phyloP scores from a whole-genome alignment of 2,329 filamentous ascomycete genomes.

The Alternaria ethzedia region DNA sequence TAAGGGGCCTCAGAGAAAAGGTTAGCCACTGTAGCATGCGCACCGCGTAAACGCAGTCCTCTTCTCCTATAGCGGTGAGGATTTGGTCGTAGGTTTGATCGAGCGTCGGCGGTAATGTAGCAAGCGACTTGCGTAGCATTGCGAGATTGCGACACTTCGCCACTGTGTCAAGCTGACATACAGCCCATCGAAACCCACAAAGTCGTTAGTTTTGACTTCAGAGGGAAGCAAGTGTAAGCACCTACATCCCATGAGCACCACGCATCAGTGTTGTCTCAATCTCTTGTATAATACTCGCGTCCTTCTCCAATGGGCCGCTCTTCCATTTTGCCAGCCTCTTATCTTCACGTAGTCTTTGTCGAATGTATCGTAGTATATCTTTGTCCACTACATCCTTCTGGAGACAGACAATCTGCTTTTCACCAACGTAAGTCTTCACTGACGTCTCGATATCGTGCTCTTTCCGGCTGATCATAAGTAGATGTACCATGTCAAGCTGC shows the following conservation, averaged over 20 bases:
- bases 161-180: constrained; percentile 32
- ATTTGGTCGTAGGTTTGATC: constrained; percentile 41
- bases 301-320: too few relatives aligned
- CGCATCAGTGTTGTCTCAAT: constrained; percentile 39
- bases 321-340: constrained; percentile 32
- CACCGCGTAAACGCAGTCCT: constrained; percentile 21
- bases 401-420: too few relatives aligned
- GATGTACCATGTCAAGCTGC: constrained; percentile 29
- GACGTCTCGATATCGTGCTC: constrained; percentile 37
- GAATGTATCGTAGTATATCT: constrained; percentile 38
- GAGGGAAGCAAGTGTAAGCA: too few relatives aligned
- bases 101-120: constrained; percentile 28
- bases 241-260: constrained; percentile 35
- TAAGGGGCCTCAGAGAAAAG: constrained; percentile 29
- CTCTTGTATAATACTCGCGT: too few relatives aligned
- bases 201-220: too few relatives aligned
- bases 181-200: constrained; percentile 36
- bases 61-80: constrained; percentile 23
- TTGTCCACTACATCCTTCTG: constrained; percentile 31
- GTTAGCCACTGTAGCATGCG: constrained; percentile 36
- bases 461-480: constrained; percentile 37
- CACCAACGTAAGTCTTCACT: constrained; percentile 24
- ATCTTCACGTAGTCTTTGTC: constrained; percentile 44
- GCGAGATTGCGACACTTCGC: constrained; percentile 25
- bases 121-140: constrained; percentile 25